These are phyloP conservation scores for Leccinum ponderosum DNA, from an alignment of 1,284 basidiomycete genomes.

Conservation along the genomic window DNA sequence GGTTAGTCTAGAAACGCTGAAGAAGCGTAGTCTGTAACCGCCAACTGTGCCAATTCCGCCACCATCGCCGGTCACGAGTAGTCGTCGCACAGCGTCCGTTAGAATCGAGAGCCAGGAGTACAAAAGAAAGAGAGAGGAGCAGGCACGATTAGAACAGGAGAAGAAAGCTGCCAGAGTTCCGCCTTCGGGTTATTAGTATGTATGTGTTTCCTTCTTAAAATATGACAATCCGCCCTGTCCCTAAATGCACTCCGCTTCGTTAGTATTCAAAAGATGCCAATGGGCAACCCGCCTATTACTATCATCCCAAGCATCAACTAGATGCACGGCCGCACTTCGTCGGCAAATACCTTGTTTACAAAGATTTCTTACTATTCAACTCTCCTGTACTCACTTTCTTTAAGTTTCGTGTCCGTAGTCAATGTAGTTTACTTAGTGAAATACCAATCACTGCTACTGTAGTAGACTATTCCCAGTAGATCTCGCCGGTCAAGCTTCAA, in stretches of 20 bases:
- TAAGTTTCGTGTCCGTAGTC: no score
- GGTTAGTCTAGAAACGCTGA: conserved; percentile 54
- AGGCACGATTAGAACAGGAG: conserved; percentile 47
- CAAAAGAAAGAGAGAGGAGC: conserved; percentile 50
- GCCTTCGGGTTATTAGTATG: conserved; percentile 40
- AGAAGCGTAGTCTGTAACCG: conserved; percentile 45
- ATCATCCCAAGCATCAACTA: conserved; percentile 41
- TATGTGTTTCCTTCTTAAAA: conserved; percentile 34
- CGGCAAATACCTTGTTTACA: no score
- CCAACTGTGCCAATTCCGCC: conserved; percentile 45
- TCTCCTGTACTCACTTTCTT: no score
- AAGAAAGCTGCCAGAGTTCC: conserved; percentile 42
- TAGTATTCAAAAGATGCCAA: conserved; percentile 28
- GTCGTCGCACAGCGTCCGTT: conserved; percentile 36
- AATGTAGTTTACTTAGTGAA: no score
- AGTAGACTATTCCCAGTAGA: no score
- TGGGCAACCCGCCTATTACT: conserved; percentile 27
- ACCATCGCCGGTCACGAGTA: conserved; percentile 38
- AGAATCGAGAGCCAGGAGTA: conserved; percentile 58
- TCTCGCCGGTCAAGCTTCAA: no score
- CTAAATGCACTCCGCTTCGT: conserved; percentile 18
- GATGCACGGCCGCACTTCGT: no score
- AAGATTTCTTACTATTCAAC: no score
- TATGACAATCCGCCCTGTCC: conserved; percentile 17
- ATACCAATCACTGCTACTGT: no score